A percentile compares a stretch with the other conserved stretches of the same genome.
These are phyloP conservation scores for Solanum sejunctum DNA, from an alignment of 257 asterid species.

Conservation along the genomic window DNA sequence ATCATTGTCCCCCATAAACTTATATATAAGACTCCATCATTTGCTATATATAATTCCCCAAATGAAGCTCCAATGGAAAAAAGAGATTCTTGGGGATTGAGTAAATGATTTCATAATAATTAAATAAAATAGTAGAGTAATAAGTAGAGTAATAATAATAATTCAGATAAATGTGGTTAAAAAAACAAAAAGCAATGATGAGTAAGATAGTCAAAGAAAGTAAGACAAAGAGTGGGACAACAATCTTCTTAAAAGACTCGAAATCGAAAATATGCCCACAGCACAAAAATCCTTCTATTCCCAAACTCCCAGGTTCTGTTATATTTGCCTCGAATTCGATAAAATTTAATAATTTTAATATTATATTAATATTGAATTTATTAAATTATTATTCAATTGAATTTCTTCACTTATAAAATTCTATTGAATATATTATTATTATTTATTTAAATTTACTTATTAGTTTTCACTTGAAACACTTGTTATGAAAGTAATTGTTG, in stretches of 20 bases:
- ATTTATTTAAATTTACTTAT: too few relatives aligned
- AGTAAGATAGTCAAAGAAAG: background rate
- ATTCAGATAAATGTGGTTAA: background rate
- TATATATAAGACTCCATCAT: background rate
- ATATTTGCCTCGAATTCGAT: background rate
- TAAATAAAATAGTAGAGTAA: background rate
- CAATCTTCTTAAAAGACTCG: background rate
- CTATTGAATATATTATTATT: accelerated
- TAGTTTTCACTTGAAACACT: too few relatives aligned
- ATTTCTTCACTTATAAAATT: too few relatives aligned
- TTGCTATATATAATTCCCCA: background rate
- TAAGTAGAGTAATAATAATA: background rate
- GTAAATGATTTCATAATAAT: background rate
- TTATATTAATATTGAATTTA: background rate
- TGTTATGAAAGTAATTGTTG: too few relatives aligned
- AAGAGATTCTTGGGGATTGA: background rate
- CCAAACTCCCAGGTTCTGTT: background rate
- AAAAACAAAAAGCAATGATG: background rate
- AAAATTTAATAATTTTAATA: background rate
- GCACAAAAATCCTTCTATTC: background rate
- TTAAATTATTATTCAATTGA: too few relatives aligned
- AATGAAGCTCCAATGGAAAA: background rate
- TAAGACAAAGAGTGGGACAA: background rate
- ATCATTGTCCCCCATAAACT: background rate
- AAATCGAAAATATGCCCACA: background rate